Base-by-base conservation (phyloP, 768 basidiomycete species). In the Roridomyces roridus region DNA sequence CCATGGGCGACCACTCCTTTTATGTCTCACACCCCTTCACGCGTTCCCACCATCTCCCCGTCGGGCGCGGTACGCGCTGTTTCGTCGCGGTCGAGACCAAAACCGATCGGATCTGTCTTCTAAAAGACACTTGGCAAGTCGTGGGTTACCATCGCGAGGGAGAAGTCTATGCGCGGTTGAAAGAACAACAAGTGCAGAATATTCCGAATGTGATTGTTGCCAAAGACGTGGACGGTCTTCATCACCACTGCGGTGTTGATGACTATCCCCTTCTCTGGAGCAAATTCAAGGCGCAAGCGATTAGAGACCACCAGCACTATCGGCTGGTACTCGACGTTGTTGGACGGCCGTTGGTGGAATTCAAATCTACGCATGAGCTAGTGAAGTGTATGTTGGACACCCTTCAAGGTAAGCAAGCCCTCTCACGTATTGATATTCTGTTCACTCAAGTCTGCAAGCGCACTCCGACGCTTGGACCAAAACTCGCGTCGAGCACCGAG, bases 41-140 rank as follows among this genome's bases (percentile, higher is more conserved):
- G 9, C 42, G 40, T n/a, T 40, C 46, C 18, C 57, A 59, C 31
- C 36, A 55, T 34, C 49, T 45, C 23, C 61, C 61, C 21, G 42
- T 63, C 34, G 61, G 61, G n/a, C 46, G 57, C 26, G 57, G 57
- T n/a, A 59, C 61, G 2, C 57, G 57, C 9, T 63, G 61, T 25
- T 63, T 63, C 36, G 31, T 63, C 17, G 61, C 61, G 6, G 43
- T 63, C 7, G 43, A 55, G 2, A 31, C 29, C 14, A 15, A 41
- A 12, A 63, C 57, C 3, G 3, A 29, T 5, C 42, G n/a, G 4
- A 59, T 29, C 5, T 55, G 46, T 37, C 23, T 63, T 34, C 24
- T 63, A 8, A 63, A 63, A 39, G 61, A 63, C 43, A 40, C 46
- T 7, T 63, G 61, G 61, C 57, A 57, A 9, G 46, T 63, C 8